A percentile compares a stretch with the other conserved stretches of the same genome.
These are phyloP conservation scores for Coprinellus micaceus DNA, from an alignment of 768 basidiomycete genomes.

Conservation along the genomic window DNA sequence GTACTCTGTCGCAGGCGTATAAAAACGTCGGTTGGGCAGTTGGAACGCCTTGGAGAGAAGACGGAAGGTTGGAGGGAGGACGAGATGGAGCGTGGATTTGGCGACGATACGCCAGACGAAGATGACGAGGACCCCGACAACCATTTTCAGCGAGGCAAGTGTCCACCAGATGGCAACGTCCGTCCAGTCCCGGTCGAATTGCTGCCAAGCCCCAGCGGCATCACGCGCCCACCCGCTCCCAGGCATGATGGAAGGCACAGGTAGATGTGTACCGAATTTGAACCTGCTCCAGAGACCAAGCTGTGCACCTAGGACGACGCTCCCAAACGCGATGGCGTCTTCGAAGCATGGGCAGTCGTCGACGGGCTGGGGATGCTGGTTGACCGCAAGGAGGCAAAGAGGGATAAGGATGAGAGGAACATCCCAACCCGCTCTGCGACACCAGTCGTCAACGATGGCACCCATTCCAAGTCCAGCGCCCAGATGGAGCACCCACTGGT, in stretches of 20 bases:
- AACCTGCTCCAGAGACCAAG: conserved; percentile 64
- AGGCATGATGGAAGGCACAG: conserved; percentile 44
- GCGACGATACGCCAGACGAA: conserved; percentile 87
- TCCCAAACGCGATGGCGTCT: conserved; percentile 91
- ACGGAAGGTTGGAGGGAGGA: conserved; percentile 85
- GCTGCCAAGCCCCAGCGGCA: conserved; percentile 28
- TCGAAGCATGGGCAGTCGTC: conserved; percentile 99
- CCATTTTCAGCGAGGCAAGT: conserved; percentile 44
- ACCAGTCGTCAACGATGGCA: conserved; percentile 32
- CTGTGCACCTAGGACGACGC: conserved; percentile 73
- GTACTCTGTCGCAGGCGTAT: conserved; percentile 91
- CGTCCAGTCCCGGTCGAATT: conserved; percentile 32
- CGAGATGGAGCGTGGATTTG: conserved; percentile 67
- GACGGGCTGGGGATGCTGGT: conserved; percentile 89
- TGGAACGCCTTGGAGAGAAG: conserved; percentile 60
- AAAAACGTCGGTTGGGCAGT: conserved; percentile 83
- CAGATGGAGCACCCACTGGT: conserved; percentile 26
- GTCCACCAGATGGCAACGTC: conserved; percentile 46
- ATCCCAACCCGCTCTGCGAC: conserved; percentile 38
- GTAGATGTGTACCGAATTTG: conserved; percentile 34
- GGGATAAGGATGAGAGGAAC: conserved; percentile 62
- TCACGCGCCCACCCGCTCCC: conserved; percentile 47
- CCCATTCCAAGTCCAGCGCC: conserved; percentile 38
- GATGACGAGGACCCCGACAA: conserved; percentile 67
- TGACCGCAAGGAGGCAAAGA: conserved; percentile 69